A percentile compares a stretch with the other conserved stretches of the same genome.
These are phyloP conservation scores for Rhynchospora pubera DNA, from an alignment of 176 grass and related monocot genomes.

Conservation along the genomic window DNA sequence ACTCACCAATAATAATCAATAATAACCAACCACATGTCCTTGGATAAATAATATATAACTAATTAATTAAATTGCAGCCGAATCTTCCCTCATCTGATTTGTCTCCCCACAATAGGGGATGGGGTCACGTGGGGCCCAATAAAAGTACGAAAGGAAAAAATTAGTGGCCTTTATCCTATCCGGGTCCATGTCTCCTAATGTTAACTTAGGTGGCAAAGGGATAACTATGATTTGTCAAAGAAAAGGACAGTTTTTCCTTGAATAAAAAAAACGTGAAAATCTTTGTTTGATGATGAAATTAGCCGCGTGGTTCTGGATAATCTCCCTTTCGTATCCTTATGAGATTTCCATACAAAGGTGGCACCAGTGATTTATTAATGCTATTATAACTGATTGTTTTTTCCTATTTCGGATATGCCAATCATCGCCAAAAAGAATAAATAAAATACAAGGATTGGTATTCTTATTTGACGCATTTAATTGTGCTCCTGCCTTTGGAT, in stretches of 20 bases:
- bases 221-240: slow-evolving; percentile 19
- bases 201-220: background rate
- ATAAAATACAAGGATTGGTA: too few relatives aligned
- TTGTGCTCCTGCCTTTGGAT: too few relatives aligned
- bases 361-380: background rate
- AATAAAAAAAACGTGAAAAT: background rate
- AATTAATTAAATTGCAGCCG: background rate
- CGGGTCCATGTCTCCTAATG: background rate
- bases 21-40: slow-evolving; percentile 2
- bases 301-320: background rate
- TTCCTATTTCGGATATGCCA: background rate
- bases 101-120: background rate
- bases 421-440: background rate
- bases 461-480: too few relatives aligned
- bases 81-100: slow-evolving; percentile 5
- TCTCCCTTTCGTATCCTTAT: background rate
- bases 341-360: background rate
- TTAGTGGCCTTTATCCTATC: slow-evolving; percentile 5
- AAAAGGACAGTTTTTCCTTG: background rate
- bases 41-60: background rate
- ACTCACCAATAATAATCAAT: background rate
- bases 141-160: background rate
- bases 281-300: slow-evolving; percentile 3
- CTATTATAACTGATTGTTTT: background rate
- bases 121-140: background rate